Percentiles rank a stretch among this genome's conserved stretches.
phyloP scores from a whole-genome alignment of 192 early-diverging fungal genomes.

The Coemansia sp. region DNA sequence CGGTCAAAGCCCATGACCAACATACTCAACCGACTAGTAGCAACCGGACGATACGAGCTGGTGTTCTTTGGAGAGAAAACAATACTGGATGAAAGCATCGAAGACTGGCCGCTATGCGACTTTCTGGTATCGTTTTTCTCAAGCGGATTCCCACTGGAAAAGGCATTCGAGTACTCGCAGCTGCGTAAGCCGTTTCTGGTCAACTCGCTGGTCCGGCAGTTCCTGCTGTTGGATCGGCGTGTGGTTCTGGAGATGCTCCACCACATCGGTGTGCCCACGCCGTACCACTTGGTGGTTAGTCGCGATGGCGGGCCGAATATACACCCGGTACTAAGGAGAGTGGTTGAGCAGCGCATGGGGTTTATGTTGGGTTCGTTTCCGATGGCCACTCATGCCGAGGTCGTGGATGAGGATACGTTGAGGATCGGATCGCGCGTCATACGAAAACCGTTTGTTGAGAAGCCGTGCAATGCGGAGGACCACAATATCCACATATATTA shows the following conservation, averaged over 20 bases:
- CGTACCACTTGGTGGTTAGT: slow-evolving; percentile 70
- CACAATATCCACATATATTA: slow-evolving; percentile 99
- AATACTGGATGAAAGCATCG: slow-evolving; percentile 89
- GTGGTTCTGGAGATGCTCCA: slow-evolving; percentile 81
- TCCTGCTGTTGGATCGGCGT: slow-evolving; percentile 87
- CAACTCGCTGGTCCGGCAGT: slow-evolving; percentile 89
- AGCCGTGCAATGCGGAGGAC: slow-evolving; percentile 94
- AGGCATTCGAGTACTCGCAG: slow-evolving; percentile 87
- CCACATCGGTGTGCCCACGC: slow-evolving; percentile 78
- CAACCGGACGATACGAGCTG: slow-evolving; percentile 72
- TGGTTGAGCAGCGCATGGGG: slow-evolving; percentile 58
- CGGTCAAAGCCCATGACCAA: slow-evolving; percentile 96
- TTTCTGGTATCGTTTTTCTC: slow-evolving; percentile 98
- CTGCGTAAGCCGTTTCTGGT: slow-evolving; percentile 84
- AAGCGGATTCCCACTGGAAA: slow-evolving; percentile 86
- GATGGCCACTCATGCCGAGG: slow-evolving; percentile 16
- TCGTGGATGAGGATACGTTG: slow-evolving; percentile 70
- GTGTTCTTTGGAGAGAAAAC: slow-evolving; percentile 97
- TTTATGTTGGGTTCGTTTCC: slow-evolving; percentile 46
- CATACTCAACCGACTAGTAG: slow-evolving; percentile 74
- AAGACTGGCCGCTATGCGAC: slow-evolving; percentile 91
- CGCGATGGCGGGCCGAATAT: slow-evolving; percentile 68
- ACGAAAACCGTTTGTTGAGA: slow-evolving; percentile 95
- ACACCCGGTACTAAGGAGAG: slow-evolving; percentile 55
- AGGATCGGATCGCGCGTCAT: slow-evolving; percentile 67